Evolutionary conservation across 345 rosid species (phyloP).

Genomic region (Fremontodendron californicum): DNA sequence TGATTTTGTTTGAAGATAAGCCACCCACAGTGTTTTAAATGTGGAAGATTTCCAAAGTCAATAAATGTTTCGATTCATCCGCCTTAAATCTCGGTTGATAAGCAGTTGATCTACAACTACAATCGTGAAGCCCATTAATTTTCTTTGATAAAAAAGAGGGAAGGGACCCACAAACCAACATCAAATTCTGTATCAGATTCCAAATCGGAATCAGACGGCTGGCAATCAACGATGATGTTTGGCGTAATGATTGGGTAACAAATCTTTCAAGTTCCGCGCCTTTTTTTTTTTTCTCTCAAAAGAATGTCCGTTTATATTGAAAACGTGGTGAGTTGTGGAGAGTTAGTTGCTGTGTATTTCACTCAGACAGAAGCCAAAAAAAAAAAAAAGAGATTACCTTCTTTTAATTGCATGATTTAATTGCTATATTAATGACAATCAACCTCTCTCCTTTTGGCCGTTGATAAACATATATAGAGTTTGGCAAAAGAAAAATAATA

Average conservation of each 20-base stretch:
- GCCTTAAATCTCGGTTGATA: not conserved
- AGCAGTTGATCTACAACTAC: not conserved
- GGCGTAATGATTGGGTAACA: not conserved
- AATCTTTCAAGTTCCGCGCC: not conserved
- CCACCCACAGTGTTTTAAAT: too few species aligned
- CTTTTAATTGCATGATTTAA: too few species aligned
- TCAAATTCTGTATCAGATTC: not conserved
- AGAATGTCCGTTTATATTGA: not conserved
- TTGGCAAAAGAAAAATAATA: too few species aligned
- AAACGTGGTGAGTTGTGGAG: not conserved
- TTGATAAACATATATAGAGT: too few species aligned
- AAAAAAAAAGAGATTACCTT: too few species aligned
- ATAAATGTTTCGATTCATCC: not conserved
- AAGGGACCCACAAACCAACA: not conserved
- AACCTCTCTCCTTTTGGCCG: too few species aligned
- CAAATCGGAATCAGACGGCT: not conserved
- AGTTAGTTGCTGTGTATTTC: too few species aligned
- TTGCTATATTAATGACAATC: too few species aligned
- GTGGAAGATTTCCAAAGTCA: too few species aligned
- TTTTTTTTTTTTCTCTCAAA: too few species aligned
- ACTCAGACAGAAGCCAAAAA: too few species aligned
- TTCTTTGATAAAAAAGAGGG: not conserved
- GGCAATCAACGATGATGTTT: not conserved
- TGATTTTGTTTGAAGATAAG: too few species aligned
- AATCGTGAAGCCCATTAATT: not conserved